Percentiles rank a stretch among this genome's conserved stretches.
phyloP scores from a whole-genome alignment of 306 rosid genomes.

The Vigna radiata region DNA sequence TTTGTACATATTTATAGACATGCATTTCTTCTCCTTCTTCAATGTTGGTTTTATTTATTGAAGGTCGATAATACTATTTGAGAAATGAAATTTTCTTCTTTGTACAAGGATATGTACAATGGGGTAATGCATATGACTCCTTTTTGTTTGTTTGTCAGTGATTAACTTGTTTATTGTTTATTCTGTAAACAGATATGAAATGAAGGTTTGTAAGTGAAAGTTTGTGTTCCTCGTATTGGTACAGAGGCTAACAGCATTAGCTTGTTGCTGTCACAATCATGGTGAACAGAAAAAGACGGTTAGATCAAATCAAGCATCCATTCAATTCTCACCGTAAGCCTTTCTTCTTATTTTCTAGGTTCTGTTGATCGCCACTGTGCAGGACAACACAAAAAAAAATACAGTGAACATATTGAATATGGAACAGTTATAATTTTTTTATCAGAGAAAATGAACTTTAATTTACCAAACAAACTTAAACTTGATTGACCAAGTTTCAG shows the following conservation, averaged over 20 bases:
- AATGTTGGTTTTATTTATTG: not conserved
- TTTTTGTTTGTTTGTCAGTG: not conserved
- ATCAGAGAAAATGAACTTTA: constrained; percentile 10
- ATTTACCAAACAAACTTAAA: constrained; percentile 1
- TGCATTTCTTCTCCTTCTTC: not conserved
- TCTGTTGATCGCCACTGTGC: constrained; percentile 28
- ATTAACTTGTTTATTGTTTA: constrained; percentile 22
- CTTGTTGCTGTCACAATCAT: constrained; percentile 38
- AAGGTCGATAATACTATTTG: not conserved
- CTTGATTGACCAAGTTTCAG: constrained; percentile 1
- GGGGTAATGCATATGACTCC: constrained; percentile 1
- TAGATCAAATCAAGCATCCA: constrained; percentile 62
- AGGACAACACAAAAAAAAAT: constrained; percentile 1
- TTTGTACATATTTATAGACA: not conserved
- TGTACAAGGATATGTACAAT: not conserved
- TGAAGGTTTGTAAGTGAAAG: constrained; percentile 20
- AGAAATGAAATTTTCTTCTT: not conserved
- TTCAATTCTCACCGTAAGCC: constrained; percentile 65
- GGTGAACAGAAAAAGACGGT: constrained; percentile 56
- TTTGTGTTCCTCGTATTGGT: constrained; percentile 33
- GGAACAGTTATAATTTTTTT: not conserved
- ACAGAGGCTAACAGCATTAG: constrained; percentile 47
- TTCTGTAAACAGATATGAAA: not conserved
- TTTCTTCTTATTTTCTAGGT: not conserved
- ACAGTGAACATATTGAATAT: not conserved